Conservation (phyloP, 768 basidiomycete species). For the Macrolepiota albuminosa region DNA sequence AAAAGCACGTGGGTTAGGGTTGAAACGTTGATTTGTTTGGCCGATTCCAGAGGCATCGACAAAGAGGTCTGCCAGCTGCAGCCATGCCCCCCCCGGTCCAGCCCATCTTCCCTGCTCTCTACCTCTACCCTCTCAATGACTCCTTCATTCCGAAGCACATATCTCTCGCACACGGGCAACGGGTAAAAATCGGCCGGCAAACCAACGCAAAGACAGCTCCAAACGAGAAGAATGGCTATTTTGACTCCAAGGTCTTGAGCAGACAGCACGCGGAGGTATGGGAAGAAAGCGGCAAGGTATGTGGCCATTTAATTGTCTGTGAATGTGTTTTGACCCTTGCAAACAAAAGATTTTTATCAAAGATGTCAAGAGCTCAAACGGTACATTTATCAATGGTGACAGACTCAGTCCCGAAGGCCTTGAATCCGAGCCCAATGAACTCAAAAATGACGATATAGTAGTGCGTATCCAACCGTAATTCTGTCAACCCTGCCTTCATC, state of each 20-base stretch:
- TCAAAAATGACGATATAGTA: conserved; percentile 94
- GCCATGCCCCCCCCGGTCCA: conserved; percentile 25
- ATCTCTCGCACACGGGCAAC: conserved; percentile 60
- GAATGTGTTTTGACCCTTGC: conserved; percentile 5
- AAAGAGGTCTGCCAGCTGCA: conserved; percentile 16
- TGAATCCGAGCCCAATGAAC: conserved; percentile 89
- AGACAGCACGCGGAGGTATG: conserved; percentile 98
- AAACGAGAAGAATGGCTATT: conserved; percentile 90
- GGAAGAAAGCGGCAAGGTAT: conserved; percentile 84
- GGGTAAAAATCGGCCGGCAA: conserved; percentile 90
- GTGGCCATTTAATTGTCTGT: conserved; percentile 7
- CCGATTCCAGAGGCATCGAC: conserved; percentile 4
- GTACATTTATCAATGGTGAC: conserved; percentile 97
- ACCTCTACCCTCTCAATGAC: conserved; percentile 90
- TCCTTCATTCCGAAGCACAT: conserved; percentile 95
- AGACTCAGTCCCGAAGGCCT: conserved; percentile 84
- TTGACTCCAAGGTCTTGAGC: conserved; percentile 92
- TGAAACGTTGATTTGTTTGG: conserved; percentile 15
- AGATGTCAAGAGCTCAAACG: conserved; percentile 97
- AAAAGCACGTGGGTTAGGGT: conserved; percentile 13
- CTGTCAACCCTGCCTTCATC: conserved; percentile 4
- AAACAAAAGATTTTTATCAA: conserved; percentile 85
- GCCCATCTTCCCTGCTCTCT: conserved; percentile 41
- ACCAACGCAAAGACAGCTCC: conserved; percentile 95
- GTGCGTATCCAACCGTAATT: conserved; percentile 44